These are phyloP conservation scores for Chaetomiaceae sp. DNA, from an alignment of 2,329 filamentous ascomycete species.

Conservation along the genomic window DNA sequence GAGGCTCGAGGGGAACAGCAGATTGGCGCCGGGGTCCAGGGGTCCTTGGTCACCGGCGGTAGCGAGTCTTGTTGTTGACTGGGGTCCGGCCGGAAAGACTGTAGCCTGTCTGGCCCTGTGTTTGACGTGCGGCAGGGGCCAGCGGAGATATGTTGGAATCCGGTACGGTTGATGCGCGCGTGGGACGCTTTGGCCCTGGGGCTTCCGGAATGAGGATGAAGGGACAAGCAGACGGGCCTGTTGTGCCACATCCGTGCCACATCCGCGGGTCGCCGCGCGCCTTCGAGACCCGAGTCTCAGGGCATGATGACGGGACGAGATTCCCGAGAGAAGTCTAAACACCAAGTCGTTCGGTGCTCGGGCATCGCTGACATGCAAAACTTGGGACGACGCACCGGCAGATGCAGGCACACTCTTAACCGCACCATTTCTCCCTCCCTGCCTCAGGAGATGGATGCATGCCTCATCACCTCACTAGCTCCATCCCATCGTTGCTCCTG, in stretches of 20 bases:
- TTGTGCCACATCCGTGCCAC: constrained; percentile 22
- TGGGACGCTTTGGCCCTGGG: constrained; percentile 16
- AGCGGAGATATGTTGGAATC: constrained; percentile 11
- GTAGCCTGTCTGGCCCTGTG: constrained; percentile 26
- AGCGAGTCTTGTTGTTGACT: constrained; percentile 23
- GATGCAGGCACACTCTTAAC: neutral
- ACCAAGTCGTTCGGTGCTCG: constrained; percentile 8
- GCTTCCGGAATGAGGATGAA: constrained; percentile 12
- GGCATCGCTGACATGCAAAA: constrained; percentile 1
- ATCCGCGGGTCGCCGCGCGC: constrained; percentile 16
- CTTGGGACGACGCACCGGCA: constrained; percentile 11
- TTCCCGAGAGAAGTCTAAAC: constrained; percentile 21
- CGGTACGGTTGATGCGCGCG: constrained; percentile 15
- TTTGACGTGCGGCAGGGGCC: constrained; percentile 26
- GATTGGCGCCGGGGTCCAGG: constrained; percentile 21
- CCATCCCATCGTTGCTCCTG: constrained; percentile 9
- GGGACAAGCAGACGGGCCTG: constrained; percentile 4
- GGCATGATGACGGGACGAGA: constrained; percentile 24
- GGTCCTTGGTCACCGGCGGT: constrained; percentile 28
- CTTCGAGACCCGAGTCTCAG: constrained; percentile 11
- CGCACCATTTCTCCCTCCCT: neutral
- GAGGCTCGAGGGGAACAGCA: constrained; percentile 2
- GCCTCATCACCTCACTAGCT: neutral
- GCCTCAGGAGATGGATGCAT: neutral
- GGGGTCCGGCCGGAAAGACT: constrained; percentile 25